Conservation (phyloP, 164 flowering plant genomes). For the Taxillus chinensis region DNA sequence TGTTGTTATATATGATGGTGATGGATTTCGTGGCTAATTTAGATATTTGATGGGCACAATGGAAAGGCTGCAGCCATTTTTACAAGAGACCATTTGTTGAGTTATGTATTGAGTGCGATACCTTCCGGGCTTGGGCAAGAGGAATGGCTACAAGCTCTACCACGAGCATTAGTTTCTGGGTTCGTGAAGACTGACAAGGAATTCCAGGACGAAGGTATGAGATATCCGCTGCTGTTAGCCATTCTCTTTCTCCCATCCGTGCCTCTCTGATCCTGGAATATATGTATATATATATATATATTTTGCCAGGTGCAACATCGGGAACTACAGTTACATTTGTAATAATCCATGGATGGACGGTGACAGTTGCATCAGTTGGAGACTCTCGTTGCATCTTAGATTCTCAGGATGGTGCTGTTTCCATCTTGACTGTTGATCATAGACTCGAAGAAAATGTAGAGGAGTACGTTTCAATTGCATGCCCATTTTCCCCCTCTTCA, state of each 20-base stretch:
- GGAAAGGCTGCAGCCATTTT: conserved; percentile 82
- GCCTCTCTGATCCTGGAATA: neutral
- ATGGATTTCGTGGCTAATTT: conserved; percentile 8
- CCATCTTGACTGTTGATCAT: conserved; percentile 75
- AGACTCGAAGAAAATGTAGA: conserved; percentile 86
- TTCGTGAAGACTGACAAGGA: conserved; percentile 90
- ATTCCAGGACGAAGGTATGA: conserved; percentile 68
- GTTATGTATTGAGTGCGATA: conserved; percentile 62
- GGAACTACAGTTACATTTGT: conserved; percentile 93
- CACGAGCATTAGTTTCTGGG: conserved; percentile 82
- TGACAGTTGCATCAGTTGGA: conserved; percentile 88
- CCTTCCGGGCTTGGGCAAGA: conserved; percentile 71
- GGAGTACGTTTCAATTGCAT: conserved; percentile 44
- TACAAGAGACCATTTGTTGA: conserved; percentile 60
- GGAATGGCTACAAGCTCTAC: conserved; percentile 88
- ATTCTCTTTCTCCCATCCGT: too few relatives aligned
- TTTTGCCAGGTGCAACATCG: conserved; percentile 69
- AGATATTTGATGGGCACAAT: conserved; percentile 93
- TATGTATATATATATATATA: neutral
- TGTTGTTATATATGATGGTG: neutral
- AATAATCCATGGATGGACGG: conserved; percentile 81
- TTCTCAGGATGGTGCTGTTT: conserved; percentile 58
- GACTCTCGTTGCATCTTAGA: conserved; percentile 87
- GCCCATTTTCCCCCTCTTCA: neutral
- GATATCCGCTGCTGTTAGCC: neutral